These are phyloP conservation scores for Sarocladium brachiariae DNA, from an alignment of 2,329 filamentous ascomycete species.

Conservation along the genomic window DNA sequence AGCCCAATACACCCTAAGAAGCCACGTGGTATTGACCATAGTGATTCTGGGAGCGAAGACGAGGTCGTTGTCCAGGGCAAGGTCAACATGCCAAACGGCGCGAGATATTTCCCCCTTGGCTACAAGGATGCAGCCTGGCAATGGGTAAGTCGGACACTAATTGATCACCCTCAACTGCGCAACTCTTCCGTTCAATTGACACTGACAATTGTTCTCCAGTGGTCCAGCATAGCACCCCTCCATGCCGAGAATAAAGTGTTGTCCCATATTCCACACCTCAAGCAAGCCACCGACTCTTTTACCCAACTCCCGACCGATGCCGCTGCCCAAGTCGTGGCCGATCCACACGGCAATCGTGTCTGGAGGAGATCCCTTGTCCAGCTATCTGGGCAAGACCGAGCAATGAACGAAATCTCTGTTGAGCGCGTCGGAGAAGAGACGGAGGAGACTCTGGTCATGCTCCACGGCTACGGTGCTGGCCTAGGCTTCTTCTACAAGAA, in stretches of 20 bases:
- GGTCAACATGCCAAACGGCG: not conserved
- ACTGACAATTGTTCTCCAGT: conserved; percentile 42
- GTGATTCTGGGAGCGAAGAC: not conserved
- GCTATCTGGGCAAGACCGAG: conserved; percentile 77
- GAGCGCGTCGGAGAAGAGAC: conserved; percentile 72
- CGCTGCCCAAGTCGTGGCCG: conserved; percentile 46
- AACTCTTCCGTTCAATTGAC: too few relatives aligned
- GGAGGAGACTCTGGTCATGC: conserved; percentile 85
- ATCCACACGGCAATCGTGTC: conserved; percentile 77
- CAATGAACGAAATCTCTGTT: conserved; percentile 87
- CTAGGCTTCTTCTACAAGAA: conserved; percentile 99
- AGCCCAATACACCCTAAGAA: conserved; percentile 18
- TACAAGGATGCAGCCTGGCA: conserved; percentile 89
- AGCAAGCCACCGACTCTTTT: conserved; percentile 57
- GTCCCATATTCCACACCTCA: conserved; percentile 75
- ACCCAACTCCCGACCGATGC: conserved; percentile 23
- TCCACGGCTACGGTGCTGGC: conserved; percentile 94
- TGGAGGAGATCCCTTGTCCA: conserved; percentile 84
- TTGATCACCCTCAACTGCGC: too few relatives aligned
- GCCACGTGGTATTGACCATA: conserved; percentile 6
- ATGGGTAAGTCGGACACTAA: conserved; percentile 78
- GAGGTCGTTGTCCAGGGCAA: conserved; percentile 1
- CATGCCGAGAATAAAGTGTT: conserved; percentile 85
- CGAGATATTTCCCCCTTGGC: conserved; percentile 68
- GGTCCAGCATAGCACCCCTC: conserved; percentile 75